phyloP scores from a whole-genome alignment of 176 grass and related monocot species.

The Dactylis glomerata region DNA sequence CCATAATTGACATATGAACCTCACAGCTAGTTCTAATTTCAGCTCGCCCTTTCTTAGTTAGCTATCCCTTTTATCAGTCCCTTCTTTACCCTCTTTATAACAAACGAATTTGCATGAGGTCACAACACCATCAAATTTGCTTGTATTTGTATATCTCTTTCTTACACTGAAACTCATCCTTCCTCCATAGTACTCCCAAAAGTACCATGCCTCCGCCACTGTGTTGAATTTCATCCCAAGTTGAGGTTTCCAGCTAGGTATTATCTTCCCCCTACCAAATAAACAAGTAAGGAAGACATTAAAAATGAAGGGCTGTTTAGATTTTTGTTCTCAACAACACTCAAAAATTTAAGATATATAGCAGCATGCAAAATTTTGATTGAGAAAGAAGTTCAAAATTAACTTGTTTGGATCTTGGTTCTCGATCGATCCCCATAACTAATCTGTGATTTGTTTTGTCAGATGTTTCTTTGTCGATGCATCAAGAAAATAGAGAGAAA shows the following conservation, averaged over 20 bases:
- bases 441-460: neutral
- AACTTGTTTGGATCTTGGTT: neutral
- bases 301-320: neutral
- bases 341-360: neutral
- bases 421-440: neutral
- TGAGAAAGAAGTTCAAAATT: neutral
- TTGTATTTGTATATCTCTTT: too few species aligned
- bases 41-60: too few species aligned
- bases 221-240: neutral
- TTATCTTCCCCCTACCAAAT: neutral
- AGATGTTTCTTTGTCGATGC: neutral
- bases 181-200: too few species aligned
- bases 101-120: too few species aligned
- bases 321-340: neutral
- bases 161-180: too few species aligned
- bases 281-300: neutral
- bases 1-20: too few species aligned
- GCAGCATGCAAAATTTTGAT: neutral
- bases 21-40: too few species aligned
- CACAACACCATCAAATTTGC: too few species aligned
- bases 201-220: neutral
- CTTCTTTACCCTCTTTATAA: too few species aligned
- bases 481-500: neutral
- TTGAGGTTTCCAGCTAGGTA: neutral
- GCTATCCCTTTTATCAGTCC: too few species aligned